Evolutionary conservation across 306 rosid genomes (phyloP).

Genomic region (Vigna trinervia): DNA sequence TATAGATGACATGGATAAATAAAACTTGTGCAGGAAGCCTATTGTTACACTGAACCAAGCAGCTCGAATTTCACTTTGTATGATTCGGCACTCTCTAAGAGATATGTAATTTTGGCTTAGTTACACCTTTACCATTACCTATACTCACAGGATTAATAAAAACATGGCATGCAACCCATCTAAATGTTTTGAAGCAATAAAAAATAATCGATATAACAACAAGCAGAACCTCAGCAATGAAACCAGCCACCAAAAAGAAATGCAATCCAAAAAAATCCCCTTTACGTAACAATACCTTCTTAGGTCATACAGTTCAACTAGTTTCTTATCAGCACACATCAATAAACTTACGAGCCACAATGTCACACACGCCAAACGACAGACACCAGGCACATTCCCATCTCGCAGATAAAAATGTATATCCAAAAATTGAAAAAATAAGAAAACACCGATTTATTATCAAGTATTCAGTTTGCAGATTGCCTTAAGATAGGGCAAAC

Average conservation of each 20-base stretch:
- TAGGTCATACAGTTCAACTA: not conserved
- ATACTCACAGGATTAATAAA: constrained; percentile 15
- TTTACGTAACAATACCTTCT: not conserved
- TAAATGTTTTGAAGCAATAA: not conserved
- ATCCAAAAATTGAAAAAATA: not conserved
- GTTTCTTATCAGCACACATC: constrained; percentile 11
- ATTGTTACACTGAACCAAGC: not conserved
- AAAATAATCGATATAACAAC: not conserved
- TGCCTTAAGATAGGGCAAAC: not conserved
- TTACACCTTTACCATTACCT: not conserved
- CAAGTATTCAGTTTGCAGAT: not conserved
- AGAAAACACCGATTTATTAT: not conserved
- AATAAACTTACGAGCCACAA: not conserved
- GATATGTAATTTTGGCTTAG: not conserved
- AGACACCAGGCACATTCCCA: constrained; percentile 22
- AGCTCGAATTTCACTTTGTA: not conserved
- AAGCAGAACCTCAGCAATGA: not conserved
- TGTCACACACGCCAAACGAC: not conserved
- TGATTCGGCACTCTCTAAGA: not conserved
- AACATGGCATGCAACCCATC: not conserved
- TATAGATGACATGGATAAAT: not conserved
- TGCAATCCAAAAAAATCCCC: not conserved
- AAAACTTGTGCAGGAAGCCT: not conserved
- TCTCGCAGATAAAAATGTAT: constrained; percentile 18
- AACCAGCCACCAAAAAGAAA: not conserved